Evolutionary conservation across 2,329 filamentous ascomycete species (phyloP), one percentile per base, ranked within the genome.

Genomic region (Colletotrichum zoysiae): DNA sequence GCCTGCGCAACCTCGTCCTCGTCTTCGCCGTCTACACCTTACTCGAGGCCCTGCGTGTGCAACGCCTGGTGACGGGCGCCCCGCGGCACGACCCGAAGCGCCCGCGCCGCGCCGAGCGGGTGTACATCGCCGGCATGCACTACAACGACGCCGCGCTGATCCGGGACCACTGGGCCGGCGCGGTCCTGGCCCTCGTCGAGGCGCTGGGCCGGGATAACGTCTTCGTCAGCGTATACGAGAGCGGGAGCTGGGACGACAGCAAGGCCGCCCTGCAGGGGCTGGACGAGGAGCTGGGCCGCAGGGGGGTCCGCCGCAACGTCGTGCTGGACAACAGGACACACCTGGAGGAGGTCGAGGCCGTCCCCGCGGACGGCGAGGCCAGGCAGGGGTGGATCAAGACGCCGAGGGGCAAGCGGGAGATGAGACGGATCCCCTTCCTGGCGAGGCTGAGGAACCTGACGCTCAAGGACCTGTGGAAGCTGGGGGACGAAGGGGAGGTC

Each of bases 41-140:
- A n/a, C 76, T 84, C 74, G 82, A 84, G 44, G 78, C 81, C 48
- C 77, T 83, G 26, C 81, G 81, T 18, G 80, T 84, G 55, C 73
- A 75, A 53, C 67, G 62, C 55, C 14, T 42, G 35, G 57, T 75
- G 23, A 67, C 73, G 20, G 23, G 16, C 26, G 38, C 59, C 23
- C 42, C 67, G 57, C 30, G 51, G 20, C 71, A 67, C 67, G 67
- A 73, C 26, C 56, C 68, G 65, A 75, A 78, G 65, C 60, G 67
- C 18, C 74, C 73, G 12, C 77, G 78, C 56, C 77, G 75, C 30
- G 75, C 73, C 59, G 80, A 83, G 76, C 81, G 83, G 74, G 86
- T 94, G 73, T 94, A 89, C 81, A 92, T 94, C 72, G 89, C 90
- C 5, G 89, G 88, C 73, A 89, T 91, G 77, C 90, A 92, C 77